Percentiles rank a stretch among this genome's conserved stretches.
phyloP scores from a whole-genome alignment of 2,329 filamentous ascomycete species.

The Emericellopsis cladophorae region DNA sequence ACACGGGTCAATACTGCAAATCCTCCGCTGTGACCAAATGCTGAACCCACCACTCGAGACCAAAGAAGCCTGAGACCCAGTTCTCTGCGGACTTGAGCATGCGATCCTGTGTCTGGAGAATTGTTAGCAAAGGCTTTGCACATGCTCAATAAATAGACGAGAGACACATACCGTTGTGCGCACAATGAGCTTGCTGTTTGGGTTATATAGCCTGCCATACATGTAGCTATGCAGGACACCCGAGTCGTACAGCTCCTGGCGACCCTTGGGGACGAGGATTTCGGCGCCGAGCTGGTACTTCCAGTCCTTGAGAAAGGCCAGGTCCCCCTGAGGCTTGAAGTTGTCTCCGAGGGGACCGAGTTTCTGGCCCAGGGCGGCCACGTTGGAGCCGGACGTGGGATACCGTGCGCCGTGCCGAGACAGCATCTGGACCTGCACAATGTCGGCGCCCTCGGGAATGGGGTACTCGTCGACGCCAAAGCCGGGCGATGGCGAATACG shows the following conservation, averaged over 20 bases:
- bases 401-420: conserved; percentile 64
- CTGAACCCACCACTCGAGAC: conserved; percentile 46
- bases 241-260: conserved; percentile 61
- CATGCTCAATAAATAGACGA: background rate
- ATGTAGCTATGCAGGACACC: conserved; percentile 61
- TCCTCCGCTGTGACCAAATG: background rate
- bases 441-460: conserved; percentile 51
- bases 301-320: conserved; percentile 60
- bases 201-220: conserved; percentile 59
- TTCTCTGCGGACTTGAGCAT: conserved; percentile 71
- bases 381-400: conserved; percentile 47
- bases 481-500: conserved; percentile 59
- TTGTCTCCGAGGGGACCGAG: conserved; percentile 39
- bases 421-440: conserved; percentile 59
- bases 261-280: conserved; percentile 60
- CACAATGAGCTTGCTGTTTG: conserved; percentile 59
- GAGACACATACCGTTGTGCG: conserved; percentile 43
- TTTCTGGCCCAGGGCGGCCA: conserved; percentile 41
- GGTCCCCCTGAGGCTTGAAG: conserved; percentile 40
- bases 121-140: background rate
- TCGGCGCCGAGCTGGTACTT: conserved; percentile 56
- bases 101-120: conserved; percentile 50
- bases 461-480: conserved; percentile 65
- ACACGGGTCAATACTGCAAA: background rate
- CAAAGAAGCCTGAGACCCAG: conserved; percentile 70